Conservation (phyloP, 164 flowering plant genomes). For the Liriodendron chinense region DNA sequence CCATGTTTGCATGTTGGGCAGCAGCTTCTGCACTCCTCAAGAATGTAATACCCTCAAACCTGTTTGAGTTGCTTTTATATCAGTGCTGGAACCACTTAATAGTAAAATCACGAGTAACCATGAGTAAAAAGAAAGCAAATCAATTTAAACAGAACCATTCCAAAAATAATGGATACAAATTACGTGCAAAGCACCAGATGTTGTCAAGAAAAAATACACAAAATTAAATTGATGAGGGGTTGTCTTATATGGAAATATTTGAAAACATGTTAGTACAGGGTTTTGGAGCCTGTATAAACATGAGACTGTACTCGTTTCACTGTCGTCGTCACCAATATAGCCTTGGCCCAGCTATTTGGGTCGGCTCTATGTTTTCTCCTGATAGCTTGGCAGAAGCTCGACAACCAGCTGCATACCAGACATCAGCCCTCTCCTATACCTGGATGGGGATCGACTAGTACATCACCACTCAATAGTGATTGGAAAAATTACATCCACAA, state of each 20-base stretch:
- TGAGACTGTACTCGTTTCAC: too few species aligned
- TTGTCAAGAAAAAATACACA: background rate
- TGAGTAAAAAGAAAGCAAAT: too few species aligned
- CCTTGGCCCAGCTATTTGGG: background rate
- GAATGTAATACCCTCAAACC: conserved; percentile 84
- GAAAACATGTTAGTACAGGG: too few species aligned
- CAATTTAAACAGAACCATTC: background rate
- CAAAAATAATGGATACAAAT: background rate
- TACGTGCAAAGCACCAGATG: background rate
- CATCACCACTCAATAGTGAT: too few species aligned
- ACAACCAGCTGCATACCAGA: too few species aligned
- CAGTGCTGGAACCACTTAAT: background rate
- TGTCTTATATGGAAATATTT: background rate
- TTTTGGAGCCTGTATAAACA: too few species aligned
- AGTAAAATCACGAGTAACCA: background rate
- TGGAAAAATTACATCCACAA: too few species aligned
- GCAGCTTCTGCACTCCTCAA: conserved; percentile 74
- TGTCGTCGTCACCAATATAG: background rate
- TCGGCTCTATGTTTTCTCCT: background rate
- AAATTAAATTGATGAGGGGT: too few species aligned
- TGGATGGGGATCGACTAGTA: too few species aligned
- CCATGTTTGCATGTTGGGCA: conserved; percentile 39
- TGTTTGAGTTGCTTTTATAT: conserved; percentile 16
- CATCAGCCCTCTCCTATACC: too few species aligned
- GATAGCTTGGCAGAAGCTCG: too few species aligned